Evolutionary conservation across 495 filamentous ascomycete species (phyloP), one percentile per base, ranked within the genome.

Genomic region (Penicillium argentinense): DNA sequence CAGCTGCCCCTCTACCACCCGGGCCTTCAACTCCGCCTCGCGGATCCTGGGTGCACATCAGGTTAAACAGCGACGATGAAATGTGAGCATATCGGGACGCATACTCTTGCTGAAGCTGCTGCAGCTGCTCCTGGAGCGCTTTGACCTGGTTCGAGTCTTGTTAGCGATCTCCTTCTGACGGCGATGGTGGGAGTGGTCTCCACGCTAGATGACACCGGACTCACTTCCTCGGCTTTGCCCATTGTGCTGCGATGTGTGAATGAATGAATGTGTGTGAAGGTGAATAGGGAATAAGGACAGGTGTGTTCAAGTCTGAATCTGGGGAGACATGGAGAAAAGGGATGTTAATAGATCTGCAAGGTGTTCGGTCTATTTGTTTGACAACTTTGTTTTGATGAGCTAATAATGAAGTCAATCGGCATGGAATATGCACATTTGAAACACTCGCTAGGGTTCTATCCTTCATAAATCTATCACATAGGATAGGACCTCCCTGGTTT

Each of bases 351-450:
- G 17, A 36, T 36, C 33, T 36, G 33, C 33, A 36, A 36, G 33
- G 33, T 36, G 33, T 36, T 36, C 17, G 33, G 18, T 36, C 33
- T 36, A 36, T 36, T 36, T 36, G 33, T 36, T 36, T 36, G 33
- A 36, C 17, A 21, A 36, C 17, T 36, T 36, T 36, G 33, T 36
- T 36, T 36, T 36, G 33, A 36, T 36, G 33, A 36, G 33, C 33
- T 36, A 36, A 36, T 36, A 36, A 36, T 36, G 33, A 36, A 36
- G 33, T 36, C 33, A 36, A 36, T 36, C 33, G 33, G 33, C 17
- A 36, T 36, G 33, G 17, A 19, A 14, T 16, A 12, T n/a, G 9
- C 29, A 7, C n/a, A n/a, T n/a, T 18, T 36, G 33, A 36, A 18
- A 36, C 33, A 36, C 8, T 33, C 21, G 33, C 33, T n/a, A n/a